Base-by-base conservation (phyloP, 148 eudicot species). In the Cornus controversa region DNA sequence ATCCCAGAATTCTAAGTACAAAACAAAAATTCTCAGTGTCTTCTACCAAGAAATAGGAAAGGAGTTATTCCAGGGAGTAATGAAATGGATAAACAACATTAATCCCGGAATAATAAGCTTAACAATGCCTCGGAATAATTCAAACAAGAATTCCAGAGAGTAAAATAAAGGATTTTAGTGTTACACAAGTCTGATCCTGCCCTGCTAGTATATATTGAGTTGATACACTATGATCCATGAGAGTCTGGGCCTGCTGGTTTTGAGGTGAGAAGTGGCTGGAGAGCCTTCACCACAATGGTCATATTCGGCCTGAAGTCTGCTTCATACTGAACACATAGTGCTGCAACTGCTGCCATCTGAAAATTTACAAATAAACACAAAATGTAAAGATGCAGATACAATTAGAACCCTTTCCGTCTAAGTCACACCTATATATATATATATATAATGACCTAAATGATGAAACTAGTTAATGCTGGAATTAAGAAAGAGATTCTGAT, bases 301-400 rank as follows among this genome's bases (percentile, higher is more conserved):
- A 95, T 95, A 71, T 95, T 95, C 16, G 98, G 98, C 81, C 98
- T 79, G 80, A 95, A 95, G 69, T 93, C 98, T 66, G 97, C 97
- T 82, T 95, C 98, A 60, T 95, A 93, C 74, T 95, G 98, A 70
- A 95, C 97, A 75, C 98, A 95, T 14, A 95, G 87, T 70, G 97
- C 98, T 24, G 97, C 98, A 65, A 95, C 97, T 67, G 98, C 98
- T 82, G 94, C 98, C 93, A 94, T 85, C 98, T 93, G 94, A 28
- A 73, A 26, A 36, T 29, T 8, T 4, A 14, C 64, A 18, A 18
- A 60, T 7, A 60, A 60, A 60, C 23, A 60, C 8, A n/a, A 60
- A 60, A 22, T 60, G 24, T 16, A 1, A 60, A 60, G 20, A 20
- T 18, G 24, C 24, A 60, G 64, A 60, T 20, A 60, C 5, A 60